A percentile compares a stretch with the other conserved stretches of the same genome.
Conservation (phyloP, 139 green algal species). For the Micractinium conductrix region DNA sequence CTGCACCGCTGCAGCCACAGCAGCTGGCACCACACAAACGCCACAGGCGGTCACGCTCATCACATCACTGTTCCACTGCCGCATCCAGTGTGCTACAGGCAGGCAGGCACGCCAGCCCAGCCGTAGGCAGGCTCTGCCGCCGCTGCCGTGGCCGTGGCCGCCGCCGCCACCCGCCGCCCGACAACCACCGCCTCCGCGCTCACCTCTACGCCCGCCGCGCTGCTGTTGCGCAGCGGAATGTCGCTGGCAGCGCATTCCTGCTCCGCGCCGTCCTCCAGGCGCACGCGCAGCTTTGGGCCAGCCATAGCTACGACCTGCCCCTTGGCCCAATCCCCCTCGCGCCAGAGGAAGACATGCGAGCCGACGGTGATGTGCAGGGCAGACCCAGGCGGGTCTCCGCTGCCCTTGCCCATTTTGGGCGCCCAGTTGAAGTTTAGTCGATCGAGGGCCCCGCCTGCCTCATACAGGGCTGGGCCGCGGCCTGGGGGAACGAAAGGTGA, state of each 20-base stretch:
- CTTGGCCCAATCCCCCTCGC: constrained; percentile 79
- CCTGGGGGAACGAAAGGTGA: too few species aligned
- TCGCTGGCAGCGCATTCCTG: constrained; percentile 66
- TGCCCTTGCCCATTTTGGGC: constrained; percentile 21
- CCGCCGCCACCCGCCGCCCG: not conserved
- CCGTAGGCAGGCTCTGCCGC: too few species aligned
- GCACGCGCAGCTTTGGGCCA: constrained; percentile 57
- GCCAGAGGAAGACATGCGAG: constrained; percentile 76
- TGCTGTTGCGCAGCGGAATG: constrained; percentile 84
- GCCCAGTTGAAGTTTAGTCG: too few species aligned
- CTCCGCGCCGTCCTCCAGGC: constrained; percentile 56
- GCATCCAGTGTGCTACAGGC: too few species aligned
- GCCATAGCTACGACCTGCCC: constrained; percentile 75
- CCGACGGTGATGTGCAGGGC: constrained; percentile 76
- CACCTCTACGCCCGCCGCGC: constrained; percentile 82
- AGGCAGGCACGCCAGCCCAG: too few species aligned
- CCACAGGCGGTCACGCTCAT: too few species aligned
- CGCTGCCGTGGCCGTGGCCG: not conserved
- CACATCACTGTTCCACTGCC: too few species aligned
- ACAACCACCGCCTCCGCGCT: not conserved
- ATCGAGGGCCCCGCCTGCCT: too few species aligned
- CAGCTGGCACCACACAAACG: too few species aligned
- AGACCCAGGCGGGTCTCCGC: constrained; percentile 1
- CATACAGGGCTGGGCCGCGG: too few species aligned
- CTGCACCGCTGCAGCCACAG: too few species aligned